These are phyloP conservation scores for Lactarius psammicola DNA, from an alignment of 768 basidiomycete species.

Conservation along the genomic window DNA sequence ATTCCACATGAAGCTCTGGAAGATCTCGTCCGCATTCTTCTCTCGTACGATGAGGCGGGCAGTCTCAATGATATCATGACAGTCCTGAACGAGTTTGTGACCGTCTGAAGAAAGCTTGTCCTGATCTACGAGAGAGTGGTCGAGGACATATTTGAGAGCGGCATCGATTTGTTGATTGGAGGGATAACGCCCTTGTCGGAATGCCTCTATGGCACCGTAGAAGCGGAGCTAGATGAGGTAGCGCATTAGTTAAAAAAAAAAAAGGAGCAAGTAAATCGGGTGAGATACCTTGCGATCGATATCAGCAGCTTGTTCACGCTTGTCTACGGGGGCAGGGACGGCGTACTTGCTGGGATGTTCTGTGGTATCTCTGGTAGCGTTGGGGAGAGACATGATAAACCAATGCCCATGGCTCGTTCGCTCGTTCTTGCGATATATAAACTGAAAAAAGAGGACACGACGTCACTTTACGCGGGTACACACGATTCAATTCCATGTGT, in stretches of 20 bases:
- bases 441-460: background rate
- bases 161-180: constrained; percentile 78
- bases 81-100: constrained; percentile 69
- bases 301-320: constrained; percentile 61
- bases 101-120: constrained; percentile 75
- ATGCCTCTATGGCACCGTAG: constrained; percentile 78
- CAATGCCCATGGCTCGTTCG: background rate
- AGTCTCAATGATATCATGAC: constrained; percentile 78
- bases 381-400: constrained; percentile 60
- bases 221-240: constrained; percentile 53
- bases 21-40: constrained; percentile 88
- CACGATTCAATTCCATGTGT: background rate
- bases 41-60: constrained; percentile 65
- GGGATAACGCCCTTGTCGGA: constrained; percentile 76
- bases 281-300: constrained; percentile 67
- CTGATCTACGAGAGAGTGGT: constrained; percentile 57
- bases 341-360: constrained; percentile 49
- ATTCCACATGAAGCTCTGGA: constrained; percentile 89
- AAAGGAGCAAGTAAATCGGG: background rate
- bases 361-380: constrained; percentile 59
- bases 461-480: background rate
- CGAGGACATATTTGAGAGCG: constrained; percentile 63
- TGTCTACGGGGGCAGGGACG: constrained; percentile 68
- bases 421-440: background rate
- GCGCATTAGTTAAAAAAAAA: constrained; percentile 7